Conservation (phyloP, 495 filamentous ascomycete species). For the Penicilliopsis zonata region DNA sequence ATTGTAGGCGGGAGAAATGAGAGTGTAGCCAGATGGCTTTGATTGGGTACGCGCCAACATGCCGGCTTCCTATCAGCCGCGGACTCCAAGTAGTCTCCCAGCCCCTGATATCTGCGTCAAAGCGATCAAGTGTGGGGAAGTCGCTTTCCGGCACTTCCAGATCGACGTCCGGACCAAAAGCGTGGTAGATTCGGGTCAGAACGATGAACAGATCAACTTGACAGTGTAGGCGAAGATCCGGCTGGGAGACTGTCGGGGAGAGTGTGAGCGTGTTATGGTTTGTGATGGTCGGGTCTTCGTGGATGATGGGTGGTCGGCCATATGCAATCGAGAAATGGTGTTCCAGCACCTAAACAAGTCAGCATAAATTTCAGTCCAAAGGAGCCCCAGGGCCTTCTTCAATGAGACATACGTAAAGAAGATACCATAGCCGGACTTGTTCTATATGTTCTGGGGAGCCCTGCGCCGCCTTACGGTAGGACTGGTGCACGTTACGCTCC, state of each 20-base stretch:
- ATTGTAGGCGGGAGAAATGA: slow-evolving; percentile 42
- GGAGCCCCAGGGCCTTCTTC: no score
- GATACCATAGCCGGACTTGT: slow-evolving; percentile 37
- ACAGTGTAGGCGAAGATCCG: slow-evolving; percentile 40
- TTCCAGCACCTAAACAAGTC: slow-evolving; percentile 30
- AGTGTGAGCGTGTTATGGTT: slow-evolving; percentile 39
- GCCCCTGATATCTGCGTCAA: slow-evolving; percentile 28
- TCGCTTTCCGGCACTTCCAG: slow-evolving; percentile 36
- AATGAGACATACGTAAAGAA: slow-evolving; percentile 38
- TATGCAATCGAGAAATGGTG: slow-evolving; percentile 46
- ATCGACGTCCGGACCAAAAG: slow-evolving; percentile 46
- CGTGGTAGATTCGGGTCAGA: slow-evolving; percentile 43
- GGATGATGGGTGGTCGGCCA: slow-evolving; percentile 41
- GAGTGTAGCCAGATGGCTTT: slow-evolving; percentile 41
- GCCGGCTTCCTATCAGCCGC: slow-evolving; percentile 30
- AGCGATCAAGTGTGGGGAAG: slow-evolving; percentile 30
- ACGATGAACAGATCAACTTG: slow-evolving; percentile 49
- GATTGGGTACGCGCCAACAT: slow-evolving; percentile 40
- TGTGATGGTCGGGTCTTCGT: slow-evolving; percentile 39
- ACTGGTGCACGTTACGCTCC: slow-evolving; percentile 37
- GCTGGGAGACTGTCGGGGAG: slow-evolving; percentile 29
- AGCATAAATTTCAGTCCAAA: no score
- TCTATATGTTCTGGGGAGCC: slow-evolving; percentile 33
- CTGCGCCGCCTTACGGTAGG: slow-evolving; percentile 36
- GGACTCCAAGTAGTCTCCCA: slow-evolving; percentile 39